Evolutionary conservation across 2,329 filamentous ascomycete species (phyloP), one percentile per base, ranked within the genome.

Genomic region (Teratosphaeria nubilosa): DNA sequence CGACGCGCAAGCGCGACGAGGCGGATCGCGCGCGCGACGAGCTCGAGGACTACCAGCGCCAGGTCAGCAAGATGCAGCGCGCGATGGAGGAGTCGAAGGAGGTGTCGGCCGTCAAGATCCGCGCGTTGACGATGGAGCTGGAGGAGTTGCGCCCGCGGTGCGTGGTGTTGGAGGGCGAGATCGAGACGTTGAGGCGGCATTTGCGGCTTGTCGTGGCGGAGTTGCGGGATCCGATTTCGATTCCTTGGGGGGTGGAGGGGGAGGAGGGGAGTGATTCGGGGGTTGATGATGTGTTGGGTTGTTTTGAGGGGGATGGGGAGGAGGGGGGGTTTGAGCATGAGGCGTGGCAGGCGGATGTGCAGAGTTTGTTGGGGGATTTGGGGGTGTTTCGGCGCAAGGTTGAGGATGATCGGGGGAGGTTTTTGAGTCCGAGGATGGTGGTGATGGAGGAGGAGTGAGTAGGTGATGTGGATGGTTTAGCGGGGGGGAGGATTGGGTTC

Each of bases 1-100:
- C 72, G 62, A 83, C 80, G 65, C 83, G 81, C 56, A 90, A 94
- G 74, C 86, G 89, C 70, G 89, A 91, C 66, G 87, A 85, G 60
- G 69, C 66, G 58, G 84, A 86, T 66, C 80, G 86, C 41, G 86
- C 90, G 63, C 89, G 91, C 63, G 90, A 94, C 72, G 87, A 86
- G 65, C 78, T 99, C 25, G 94, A 97, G 67, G 91, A 96, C 73
- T 99, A 97, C 74, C 94, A 99, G 76, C 85, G 86, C 63, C 88
- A 91, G 68, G 94, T 99, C 20, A 81, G 84, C 53, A 84, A 87
- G 58, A 91, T 99, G 87, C 91, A 97, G 73, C 86, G 91, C 60
- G 83, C 95, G 73, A 96, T 96, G 91, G 91, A 97, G 72, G 94
- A 99, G 76, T 87, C 86, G 62, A 85, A 87, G 60, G 87, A 95